These are phyloP conservation scores for Diaporthe velutina DNA, from an alignment of 2,329 filamentous ascomycete species.

Conservation along the genomic window DNA sequence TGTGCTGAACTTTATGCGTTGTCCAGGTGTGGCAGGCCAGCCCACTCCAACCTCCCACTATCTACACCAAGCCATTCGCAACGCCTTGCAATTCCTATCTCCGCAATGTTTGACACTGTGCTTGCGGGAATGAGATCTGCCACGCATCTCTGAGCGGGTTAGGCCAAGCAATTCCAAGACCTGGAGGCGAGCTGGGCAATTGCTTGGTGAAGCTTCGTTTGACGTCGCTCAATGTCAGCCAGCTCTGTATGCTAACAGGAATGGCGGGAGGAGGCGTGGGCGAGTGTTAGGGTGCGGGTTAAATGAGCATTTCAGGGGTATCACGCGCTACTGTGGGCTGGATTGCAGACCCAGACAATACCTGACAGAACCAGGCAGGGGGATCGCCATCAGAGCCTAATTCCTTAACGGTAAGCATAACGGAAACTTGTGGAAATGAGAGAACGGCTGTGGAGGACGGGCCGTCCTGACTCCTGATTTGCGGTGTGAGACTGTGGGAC, in stretches of 20 bases:
- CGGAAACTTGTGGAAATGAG: conserved; percentile 17
- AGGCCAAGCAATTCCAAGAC: conserved; percentile 27
- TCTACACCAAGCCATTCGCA: background rate
- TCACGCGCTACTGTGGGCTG: conserved; percentile 17
- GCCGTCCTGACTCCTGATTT: background rate
- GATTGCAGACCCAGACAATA: conserved; percentile 25
- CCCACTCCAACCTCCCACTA: conserved; percentile 2
- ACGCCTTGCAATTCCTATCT: background rate
- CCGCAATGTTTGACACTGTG: conserved; percentile 12
- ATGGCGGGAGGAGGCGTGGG: background rate
- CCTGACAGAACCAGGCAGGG: background rate
- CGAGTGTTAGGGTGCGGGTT: background rate
- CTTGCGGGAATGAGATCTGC: conserved; percentile 15
- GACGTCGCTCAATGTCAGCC: conserved; percentile 1
- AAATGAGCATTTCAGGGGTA: conserved; percentile 23
- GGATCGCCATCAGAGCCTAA: conserved; percentile 20
- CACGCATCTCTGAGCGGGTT: background rate
- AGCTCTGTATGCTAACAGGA: background rate
- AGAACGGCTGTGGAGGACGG: background rate
- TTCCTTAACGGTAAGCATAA: conserved; percentile 35
- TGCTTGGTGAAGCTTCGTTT: conserved; percentile 31
- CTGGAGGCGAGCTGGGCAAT: conserved; percentile 26
- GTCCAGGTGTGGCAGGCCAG: conserved; percentile 19
- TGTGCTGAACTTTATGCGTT: conserved; percentile 17
- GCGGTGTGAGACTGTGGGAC: conserved; percentile 2